A percentile compares a stretch with the other conserved stretches of the same genome.
These are phyloP conservation scores for Chenopodium formosanum DNA, from an alignment of 148 eudicot species.

Conservation along the genomic window DNA sequence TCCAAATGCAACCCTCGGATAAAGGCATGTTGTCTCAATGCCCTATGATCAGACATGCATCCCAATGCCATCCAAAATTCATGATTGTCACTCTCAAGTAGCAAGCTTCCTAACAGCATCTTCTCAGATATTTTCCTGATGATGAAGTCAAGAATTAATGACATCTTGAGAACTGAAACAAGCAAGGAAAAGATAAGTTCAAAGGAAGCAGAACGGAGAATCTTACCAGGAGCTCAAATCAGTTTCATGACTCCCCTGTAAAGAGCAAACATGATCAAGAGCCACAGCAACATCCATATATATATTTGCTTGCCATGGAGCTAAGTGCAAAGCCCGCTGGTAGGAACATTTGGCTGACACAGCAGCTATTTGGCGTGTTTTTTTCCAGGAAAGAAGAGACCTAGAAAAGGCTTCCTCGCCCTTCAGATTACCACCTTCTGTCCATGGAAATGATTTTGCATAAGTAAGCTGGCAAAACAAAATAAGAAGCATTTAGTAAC, in stretches of 20 bases:
- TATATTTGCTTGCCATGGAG: slow-evolving; percentile 90
- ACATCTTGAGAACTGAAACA: background rate
- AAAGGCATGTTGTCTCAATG: slow-evolving; percentile 86
- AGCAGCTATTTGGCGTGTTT: slow-evolving; percentile 57
- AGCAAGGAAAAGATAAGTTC: background rate
- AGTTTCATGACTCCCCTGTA: slow-evolving; percentile 38
- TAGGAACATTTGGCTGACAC: slow-evolving; percentile 61
- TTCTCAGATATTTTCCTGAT: slow-evolving; percentile 84
- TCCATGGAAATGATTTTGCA: slow-evolving; percentile 93
- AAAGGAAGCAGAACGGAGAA: background rate
- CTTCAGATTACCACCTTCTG: slow-evolving; percentile 41
- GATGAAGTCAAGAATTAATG: slow-evolving; percentile 15
- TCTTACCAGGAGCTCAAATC: slow-evolving; percentile 54
- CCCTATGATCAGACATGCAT: slow-evolving; percentile 59
- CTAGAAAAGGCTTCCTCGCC: slow-evolving; percentile 50
- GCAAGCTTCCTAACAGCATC: slow-evolving; percentile 86
- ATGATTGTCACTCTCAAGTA: slow-evolving; percentile 73
- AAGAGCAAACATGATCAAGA: slow-evolving; percentile 47
- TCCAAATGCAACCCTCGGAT: slow-evolving; percentile 81
- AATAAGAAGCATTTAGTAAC: slow-evolving; percentile 21
- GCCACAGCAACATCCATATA: slow-evolving; percentile 83
- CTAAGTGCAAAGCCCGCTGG: slow-evolving; percentile 90
- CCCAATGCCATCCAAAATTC: slow-evolving; percentile 95
- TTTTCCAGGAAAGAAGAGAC: slow-evolving; percentile 69
- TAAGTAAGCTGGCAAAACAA: slow-evolving; percentile 61